Evolutionary conservation across 2,329 filamentous ascomycete genomes (phyloP).

Genomic region (Ophiosphaerella narmari): DNA sequence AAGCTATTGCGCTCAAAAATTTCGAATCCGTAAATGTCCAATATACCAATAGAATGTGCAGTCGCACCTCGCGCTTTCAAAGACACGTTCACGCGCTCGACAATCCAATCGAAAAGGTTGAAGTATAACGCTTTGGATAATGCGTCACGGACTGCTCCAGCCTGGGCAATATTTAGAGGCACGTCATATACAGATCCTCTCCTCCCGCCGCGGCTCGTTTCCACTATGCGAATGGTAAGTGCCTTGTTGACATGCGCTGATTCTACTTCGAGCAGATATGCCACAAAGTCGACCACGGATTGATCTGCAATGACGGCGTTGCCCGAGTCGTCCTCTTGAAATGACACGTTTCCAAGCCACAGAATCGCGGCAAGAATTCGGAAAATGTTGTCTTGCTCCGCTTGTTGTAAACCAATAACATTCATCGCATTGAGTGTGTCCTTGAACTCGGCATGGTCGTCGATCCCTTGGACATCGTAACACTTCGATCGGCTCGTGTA

Average conservation of each 20-base stretch:
- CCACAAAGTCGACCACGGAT: constrained; percentile 91
- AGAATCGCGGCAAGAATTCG: constrained; percentile 89
- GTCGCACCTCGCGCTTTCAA: constrained; percentile 77
- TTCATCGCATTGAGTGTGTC: constrained; percentile 95
- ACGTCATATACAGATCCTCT: constrained; percentile 71
- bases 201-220: constrained; percentile 68
- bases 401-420: constrained; percentile 84
- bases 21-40: constrained; percentile 99
- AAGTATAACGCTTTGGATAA: constrained; percentile 94
- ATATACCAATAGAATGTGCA: constrained; percentile 87
- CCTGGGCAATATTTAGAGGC: constrained; percentile 86
- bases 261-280: constrained; percentile 89
- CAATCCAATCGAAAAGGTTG: constrained; percentile 99
- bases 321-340: constrained; percentile 84
- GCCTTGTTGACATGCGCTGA: constrained; percentile 79
- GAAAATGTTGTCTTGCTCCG: constrained; percentile 95
- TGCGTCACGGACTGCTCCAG: constrained; percentile 83
- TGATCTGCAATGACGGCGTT: constrained; percentile 87
- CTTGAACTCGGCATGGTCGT: constrained; percentile 84
- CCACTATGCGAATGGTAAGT: constrained; percentile 85
- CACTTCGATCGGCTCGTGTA: constrained; percentile 96
- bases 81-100: constrained; percentile 86
- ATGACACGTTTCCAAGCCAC: constrained; percentile 94
- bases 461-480: constrained; percentile 90
- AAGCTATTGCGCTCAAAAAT: constrained; percentile 99